A percentile compares a stretch with the other conserved stretches of the same genome.
phyloP scores from a whole-genome alignment of 768 basidiomycete genomes.

The Hypholoma sublateritium region DNA sequence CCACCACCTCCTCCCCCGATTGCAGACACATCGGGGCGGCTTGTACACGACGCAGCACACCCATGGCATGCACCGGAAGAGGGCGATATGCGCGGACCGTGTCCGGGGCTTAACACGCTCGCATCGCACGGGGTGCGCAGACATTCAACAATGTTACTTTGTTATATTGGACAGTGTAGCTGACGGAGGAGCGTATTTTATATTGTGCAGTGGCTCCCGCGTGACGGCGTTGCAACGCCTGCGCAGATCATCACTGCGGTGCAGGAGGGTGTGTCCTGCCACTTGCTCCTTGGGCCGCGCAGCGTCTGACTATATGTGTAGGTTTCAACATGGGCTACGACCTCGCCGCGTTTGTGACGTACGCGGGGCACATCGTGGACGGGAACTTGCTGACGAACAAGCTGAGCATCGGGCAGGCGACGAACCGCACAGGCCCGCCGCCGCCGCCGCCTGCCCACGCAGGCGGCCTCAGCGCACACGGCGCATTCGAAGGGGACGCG shows the following conservation, averaged over 20 bases:
- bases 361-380: slow-evolving; percentile 17
- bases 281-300: too few species aligned
- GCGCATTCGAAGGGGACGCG: slow-evolving; percentile 21
- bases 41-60: background rate
- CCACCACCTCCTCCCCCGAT: background rate
- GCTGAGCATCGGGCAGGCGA: slow-evolving; percentile 21
- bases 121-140: background rate
- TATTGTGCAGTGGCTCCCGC: background rate
- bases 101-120: background rate
- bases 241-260: background rate
- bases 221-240: background rate
- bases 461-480: slow-evolving; percentile 20
- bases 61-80: background rate
- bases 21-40: background rate
- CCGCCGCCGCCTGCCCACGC: slow-evolving; percentile 20
- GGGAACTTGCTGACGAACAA: slow-evolving; percentile 21
- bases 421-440: slow-evolving; percentile 14
- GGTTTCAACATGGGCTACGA: slow-evolving; percentile 19
- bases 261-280: background rate
- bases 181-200: background rate
- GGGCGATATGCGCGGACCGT: background rate
- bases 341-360: slow-evolving; percentile 11
- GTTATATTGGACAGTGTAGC: background rate
- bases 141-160: background rate
- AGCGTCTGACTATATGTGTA: background rate